phyloP scores from a whole-genome alignment of 257 asterid species.

The Petrea volubilis region DNA sequence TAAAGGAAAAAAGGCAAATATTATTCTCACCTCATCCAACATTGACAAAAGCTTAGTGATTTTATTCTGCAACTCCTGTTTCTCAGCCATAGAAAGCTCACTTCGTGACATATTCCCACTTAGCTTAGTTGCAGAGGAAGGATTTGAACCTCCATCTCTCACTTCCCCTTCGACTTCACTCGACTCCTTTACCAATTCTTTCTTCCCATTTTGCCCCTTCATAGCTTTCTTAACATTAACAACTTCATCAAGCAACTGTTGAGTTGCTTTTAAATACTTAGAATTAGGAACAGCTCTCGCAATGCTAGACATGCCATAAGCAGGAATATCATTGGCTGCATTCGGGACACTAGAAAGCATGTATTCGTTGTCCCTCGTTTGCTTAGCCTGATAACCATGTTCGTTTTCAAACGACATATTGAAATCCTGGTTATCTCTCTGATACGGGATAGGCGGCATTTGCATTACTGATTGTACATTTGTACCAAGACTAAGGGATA shows the following conservation, averaged over 20 bases:
- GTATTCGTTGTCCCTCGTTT: slow-evolving; percentile 36
- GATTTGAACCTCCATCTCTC: slow-evolving; percentile 44
- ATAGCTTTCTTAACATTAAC: slow-evolving; percentile 70
- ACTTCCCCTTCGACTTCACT: slow-evolving; percentile 43
- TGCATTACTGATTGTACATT: slow-evolving; percentile 50
- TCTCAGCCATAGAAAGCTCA: slow-evolving; percentile 71
- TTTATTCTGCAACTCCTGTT: slow-evolving; percentile 73
- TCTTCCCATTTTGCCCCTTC: slow-evolving; percentile 44
- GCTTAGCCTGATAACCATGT: slow-evolving; percentile 45
- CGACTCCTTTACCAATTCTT: slow-evolving; percentile 36
- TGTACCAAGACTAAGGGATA: slow-evolving; percentile 81
- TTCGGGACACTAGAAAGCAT: slow-evolving; percentile 38
- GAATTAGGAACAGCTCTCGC: slow-evolving; percentile 54
- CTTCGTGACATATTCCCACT: slow-evolving; percentile 21
- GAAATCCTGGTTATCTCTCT: slow-evolving; percentile 38
- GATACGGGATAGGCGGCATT: slow-evolving; percentile 43
- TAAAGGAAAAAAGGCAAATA: neutral
- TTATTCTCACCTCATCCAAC: slow-evolving; percentile 74
- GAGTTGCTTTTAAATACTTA: slow-evolving; percentile 79
- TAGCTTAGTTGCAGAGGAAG: slow-evolving; percentile 42
- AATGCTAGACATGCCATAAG: slow-evolving; percentile 47
- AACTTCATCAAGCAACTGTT: slow-evolving; percentile 75
- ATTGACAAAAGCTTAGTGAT: slow-evolving; percentile 70
- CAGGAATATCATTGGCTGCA: slow-evolving; percentile 31
- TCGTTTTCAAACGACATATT: slow-evolving; percentile 39